A percentile compares a stretch with the other conserved stretches of the same genome.
Evolutionary conservation across 2,329 filamentous ascomycete species (phyloP).

Genomic region (Fusarium xylarioides): DNA sequence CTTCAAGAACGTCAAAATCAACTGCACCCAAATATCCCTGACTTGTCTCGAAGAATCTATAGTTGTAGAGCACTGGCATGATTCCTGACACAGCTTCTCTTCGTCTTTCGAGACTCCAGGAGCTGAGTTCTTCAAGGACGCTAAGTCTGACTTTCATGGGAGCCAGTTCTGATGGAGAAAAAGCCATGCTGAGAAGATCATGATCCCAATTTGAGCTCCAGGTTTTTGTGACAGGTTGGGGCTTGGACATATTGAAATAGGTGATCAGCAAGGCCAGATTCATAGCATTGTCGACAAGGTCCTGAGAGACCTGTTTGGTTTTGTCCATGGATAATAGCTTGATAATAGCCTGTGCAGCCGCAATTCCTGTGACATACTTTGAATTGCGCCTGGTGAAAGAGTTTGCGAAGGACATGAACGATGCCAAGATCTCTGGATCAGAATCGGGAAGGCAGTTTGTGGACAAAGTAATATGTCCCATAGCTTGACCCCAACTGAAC

Average conservation of each 20-base stretch:
- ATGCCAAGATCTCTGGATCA: neutral
- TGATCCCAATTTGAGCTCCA: neutral
- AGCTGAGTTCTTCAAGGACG: neutral
- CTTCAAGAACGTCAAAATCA: neutral
- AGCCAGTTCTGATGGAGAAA: neutral
- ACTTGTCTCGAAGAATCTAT: neutral
- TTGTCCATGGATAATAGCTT: neutral
- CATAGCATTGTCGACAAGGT: neutral
- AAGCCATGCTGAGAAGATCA: neutral
- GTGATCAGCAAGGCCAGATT: constrained; percentile 2
- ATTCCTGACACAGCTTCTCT: neutral
- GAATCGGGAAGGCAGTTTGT: neutral
- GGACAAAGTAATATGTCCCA: neutral
- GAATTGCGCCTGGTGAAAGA: neutral
- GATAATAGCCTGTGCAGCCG: neutral
- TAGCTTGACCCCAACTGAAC: neutral
- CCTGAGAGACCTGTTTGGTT: neutral
- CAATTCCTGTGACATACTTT: neutral
- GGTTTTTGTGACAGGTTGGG: neutral
- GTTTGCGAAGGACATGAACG: constrained; percentile 7
- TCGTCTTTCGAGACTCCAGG: neutral
- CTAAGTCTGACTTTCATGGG: neutral
- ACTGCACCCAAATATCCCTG: neutral
- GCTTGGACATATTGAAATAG: neutral
- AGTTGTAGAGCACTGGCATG: neutral